phyloP scores from a whole-genome alignment of 2,329 filamentous ascomycete species.

The Acephala macrosclerotiorum region DNA sequence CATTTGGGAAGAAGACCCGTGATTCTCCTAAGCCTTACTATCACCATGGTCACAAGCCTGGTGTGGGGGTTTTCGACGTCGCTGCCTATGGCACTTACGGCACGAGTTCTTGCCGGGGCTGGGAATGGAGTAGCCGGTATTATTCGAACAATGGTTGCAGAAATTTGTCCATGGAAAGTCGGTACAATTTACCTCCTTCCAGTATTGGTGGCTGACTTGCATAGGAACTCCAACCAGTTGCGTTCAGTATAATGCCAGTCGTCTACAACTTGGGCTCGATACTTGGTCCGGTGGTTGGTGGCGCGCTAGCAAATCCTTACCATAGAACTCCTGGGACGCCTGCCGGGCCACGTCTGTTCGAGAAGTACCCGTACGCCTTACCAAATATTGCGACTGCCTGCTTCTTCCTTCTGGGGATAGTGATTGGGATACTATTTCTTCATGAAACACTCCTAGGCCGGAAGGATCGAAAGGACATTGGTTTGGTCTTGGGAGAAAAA shows the following conservation, averaged over 20 bases:
- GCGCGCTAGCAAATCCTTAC: conserved; percentile 4
- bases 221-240: conserved; percentile 12
- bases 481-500: background rate
- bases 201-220: background rate
- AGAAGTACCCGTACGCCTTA: conserved; percentile 9
- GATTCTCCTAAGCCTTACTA: conserved; percentile 6
- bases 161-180: conserved; percentile 12
- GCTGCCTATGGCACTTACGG: background rate
- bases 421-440: background rate
- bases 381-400: conserved; percentile 2
- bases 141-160: conserved; percentile 9
- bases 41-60: conserved; percentile 8
- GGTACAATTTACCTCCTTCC: background rate
- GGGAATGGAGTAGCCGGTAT: conserved; percentile 6
- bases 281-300: background rate
- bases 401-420: background rate
- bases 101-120: background rate
- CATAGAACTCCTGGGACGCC: background rate
- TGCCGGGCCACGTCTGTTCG: background rate
- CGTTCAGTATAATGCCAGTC: conserved; percentile 13
- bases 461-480: conserved; percentile 1
- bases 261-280: conserved; percentile 4
- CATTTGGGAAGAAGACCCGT: conserved; percentile 11
- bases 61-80: conserved; percentile 5
- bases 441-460: conserved; percentile 4